A percentile compares a stretch with the other conserved stretches of the same genome.
These are phyloP conservation scores for Aureobasidium melanogenum DNA, from an alignment of 2,329 filamentous ascomycete genomes.

Conservation along the genomic window DNA sequence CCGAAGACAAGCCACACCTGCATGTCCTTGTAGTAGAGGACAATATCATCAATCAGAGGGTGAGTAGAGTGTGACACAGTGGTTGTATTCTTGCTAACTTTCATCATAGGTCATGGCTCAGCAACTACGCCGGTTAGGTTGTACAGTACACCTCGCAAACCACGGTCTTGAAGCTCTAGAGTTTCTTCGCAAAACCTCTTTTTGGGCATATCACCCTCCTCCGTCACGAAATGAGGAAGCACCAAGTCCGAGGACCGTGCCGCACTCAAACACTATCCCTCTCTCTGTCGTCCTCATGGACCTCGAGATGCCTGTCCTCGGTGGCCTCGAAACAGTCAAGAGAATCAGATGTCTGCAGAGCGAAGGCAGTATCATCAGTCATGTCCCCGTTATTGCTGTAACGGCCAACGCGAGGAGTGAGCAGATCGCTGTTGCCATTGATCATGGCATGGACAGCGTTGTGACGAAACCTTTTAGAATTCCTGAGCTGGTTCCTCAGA, in stretches of 20 bases:
- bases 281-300: slow-evolving; percentile 12
- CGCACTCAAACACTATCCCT: background rate
- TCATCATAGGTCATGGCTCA: slow-evolving; percentile 20
- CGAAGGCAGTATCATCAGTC: slow-evolving; percentile 47
- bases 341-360: slow-evolving; percentile 53
- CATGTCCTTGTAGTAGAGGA: slow-evolving; percentile 22
- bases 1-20: background rate
- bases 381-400: slow-evolving; percentile 63
- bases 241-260: background rate
- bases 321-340: slow-evolving; percentile 60
- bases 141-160: slow-evolving; percentile 20
- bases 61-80: background rate
- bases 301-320: slow-evolving; percentile 67
- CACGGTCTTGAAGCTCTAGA: slow-evolving; percentile 23
- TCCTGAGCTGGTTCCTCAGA: slow-evolving; percentile 27
- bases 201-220: slow-evolving; percentile 4
- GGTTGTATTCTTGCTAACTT: background rate
- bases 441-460: slow-evolving; percentile 19
- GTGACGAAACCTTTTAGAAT: slow-evolving; percentile 29
- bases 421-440: slow-evolving; percentile 16
- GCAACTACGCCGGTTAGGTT: slow-evolving; percentile 21
- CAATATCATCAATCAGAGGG: slow-evolving; percentile 20
- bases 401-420: slow-evolving; percentile 63
- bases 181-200: slow-evolving; percentile 17
- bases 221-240: background rate